phyloP scores from a whole-genome alignment of 495 filamentous ascomycete species.

The Amphirosellinia nigrospora region DNA sequence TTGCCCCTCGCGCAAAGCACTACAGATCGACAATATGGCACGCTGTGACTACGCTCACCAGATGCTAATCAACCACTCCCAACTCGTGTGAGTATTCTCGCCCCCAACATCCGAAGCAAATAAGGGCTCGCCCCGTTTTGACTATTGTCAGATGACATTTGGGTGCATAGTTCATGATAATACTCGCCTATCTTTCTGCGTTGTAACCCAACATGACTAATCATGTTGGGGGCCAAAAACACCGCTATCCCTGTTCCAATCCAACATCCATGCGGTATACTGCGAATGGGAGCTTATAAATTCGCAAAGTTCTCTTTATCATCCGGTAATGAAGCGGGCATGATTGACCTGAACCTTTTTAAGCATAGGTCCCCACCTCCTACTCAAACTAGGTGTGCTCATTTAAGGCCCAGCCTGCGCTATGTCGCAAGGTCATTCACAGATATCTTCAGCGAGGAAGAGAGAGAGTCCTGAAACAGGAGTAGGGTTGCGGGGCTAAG shows the following conservation, averaged over 20 bases:
- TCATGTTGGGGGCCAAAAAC: not conserved
- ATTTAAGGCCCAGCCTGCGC: not conserved
- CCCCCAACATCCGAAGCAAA: not conserved
- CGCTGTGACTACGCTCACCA: not conserved
- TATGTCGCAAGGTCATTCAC: not conserved
- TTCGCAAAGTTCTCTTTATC: not conserved
- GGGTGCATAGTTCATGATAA: not conserved
- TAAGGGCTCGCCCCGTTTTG: not conserved
- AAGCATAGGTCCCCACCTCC: not conserved
- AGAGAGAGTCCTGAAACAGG: not conserved
- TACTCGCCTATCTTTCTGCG: not conserved
- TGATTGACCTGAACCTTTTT: not conserved
- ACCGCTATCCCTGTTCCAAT: not conserved
- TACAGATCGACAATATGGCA: not conserved
- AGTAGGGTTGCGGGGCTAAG: not conserved
- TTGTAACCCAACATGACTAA: not conserved
- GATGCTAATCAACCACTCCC: not conserved
- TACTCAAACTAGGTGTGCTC: not conserved
- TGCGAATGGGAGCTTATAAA: not conserved
- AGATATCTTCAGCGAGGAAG: not conserved
- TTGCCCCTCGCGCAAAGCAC: not conserved
- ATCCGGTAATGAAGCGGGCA: not conserved
- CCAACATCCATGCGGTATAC: not conserved
- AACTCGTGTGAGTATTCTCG: not conserved
- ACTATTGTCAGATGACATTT: not conserved